Evolutionary conservation across 805 yeast genomes (phyloP).

Genomic region (Novakomyces olei): DNA sequence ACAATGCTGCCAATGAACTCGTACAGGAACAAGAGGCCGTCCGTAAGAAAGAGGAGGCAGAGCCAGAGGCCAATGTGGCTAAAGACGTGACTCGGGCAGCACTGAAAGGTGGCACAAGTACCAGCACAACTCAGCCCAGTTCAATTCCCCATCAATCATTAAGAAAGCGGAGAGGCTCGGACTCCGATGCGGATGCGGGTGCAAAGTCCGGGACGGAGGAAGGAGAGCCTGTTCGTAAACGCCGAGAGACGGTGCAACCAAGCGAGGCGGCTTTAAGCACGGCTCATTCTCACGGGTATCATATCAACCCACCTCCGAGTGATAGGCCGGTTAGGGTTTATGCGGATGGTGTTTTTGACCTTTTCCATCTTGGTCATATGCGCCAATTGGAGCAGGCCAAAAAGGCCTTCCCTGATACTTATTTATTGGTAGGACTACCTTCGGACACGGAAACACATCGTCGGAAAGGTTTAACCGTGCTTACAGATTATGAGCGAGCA

Average conservation of each 20-base stretch:
- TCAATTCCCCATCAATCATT: no score
- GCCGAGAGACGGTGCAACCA: background rate
- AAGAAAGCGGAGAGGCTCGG: no score
- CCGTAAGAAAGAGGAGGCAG: no score
- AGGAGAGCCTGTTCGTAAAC: no score
- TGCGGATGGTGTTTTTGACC: slow-evolving; percentile 95
- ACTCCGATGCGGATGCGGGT: no score
- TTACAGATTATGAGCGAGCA: slow-evolving; percentile 66
- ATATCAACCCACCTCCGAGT: slow-evolving; percentile 58
- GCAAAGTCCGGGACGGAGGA: no score
- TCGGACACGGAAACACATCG: slow-evolving; percentile 77
- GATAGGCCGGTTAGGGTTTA: slow-evolving; percentile 81
- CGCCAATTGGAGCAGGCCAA: slow-evolving; percentile 92
- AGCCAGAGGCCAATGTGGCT: no score
- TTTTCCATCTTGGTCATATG: slow-evolving; percentile 95
- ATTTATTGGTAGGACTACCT: slow-evolving; percentile 78
- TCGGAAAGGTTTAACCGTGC: slow-evolving; percentile 79
- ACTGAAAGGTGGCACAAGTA: no score
- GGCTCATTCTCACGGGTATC: slow-evolving; percentile 16
- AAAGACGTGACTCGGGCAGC: no score
- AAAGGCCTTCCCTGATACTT: slow-evolving; percentile 66
- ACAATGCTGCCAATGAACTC: no score
- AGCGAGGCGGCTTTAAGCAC: background rate
- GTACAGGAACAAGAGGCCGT: no score
- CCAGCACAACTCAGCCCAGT: no score